Conservation (phyloP, 2,329 filamentous ascomycete species). For the Trichothecium roseum region DNA sequence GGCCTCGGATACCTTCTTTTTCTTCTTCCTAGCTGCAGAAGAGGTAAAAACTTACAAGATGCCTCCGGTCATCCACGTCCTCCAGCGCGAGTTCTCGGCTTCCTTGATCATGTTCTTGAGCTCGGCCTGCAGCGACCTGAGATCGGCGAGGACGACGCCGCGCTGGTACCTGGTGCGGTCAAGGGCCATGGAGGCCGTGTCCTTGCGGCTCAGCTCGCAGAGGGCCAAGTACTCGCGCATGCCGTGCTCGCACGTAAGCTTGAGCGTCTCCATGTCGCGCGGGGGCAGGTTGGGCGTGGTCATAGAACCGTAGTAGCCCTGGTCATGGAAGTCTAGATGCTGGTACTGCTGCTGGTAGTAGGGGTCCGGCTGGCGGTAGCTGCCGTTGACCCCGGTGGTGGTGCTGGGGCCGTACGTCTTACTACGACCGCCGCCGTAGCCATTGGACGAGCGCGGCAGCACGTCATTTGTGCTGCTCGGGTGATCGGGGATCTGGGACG, state of each 20-base stretch:
- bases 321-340: background rate
- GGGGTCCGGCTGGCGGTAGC: too few relatives aligned
- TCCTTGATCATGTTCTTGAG: constrained; percentile 30
- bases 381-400: too few relatives aligned
- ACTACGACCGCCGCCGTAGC: constrained; percentile 4
- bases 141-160: constrained; percentile 29
- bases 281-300: constrained; percentile 7
- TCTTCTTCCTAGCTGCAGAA: too few relatives aligned
- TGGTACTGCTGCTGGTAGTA: too few relatives aligned
- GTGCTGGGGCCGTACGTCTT: constrained; percentile 16
- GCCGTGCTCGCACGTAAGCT: constrained; percentile 22
- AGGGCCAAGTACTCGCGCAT: constrained; percentile 24
- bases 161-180: constrained; percentile 33
- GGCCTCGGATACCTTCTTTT: too few relatives aligned
- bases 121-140: constrained; percentile 32
- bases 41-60: constrained; percentile 32
- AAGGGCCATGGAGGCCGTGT: constrained; percentile 17
- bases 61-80: constrained; percentile 41
- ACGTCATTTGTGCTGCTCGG: constrained; percentile 9
- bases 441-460: constrained; percentile 8
- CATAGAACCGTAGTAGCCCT: constrained; percentile 10
- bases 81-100: constrained; percentile 39
- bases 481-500: constrained; percentile 11
- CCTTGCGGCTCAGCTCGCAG: constrained; percentile 15
- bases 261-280: constrained; percentile 19